Base-by-base conservation (phyloP, 805 yeast species). In the Schizosaccharomyces lindneri region DNA sequence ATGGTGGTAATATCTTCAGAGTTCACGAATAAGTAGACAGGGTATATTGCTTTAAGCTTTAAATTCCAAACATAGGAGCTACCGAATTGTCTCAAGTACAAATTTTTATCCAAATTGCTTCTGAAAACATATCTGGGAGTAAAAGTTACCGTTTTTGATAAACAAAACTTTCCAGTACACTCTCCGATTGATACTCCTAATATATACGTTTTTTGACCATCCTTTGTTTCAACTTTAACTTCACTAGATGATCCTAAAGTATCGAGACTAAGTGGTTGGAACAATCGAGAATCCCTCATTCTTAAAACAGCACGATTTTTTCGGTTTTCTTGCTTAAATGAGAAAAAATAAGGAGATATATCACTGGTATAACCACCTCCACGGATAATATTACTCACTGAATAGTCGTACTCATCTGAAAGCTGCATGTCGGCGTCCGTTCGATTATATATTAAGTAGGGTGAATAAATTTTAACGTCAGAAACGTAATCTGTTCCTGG, bases 161-260 rank as follows among this genome's bases (percentile, higher is more conserved):
- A 69, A 62, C 80, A 78, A 70, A 85, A 90, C 64, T 81, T 82
- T 1, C 97, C 97, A 64, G 81, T 81, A 19, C 97, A 97, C 65
- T 89, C 97, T 0, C 77, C 70, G 11, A 87, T 79, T 32, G 79
- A 75, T 32, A 89, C 71, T 15, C 97, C 97, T 11, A 89, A 72
- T 67, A 84, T 82, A 63, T 81, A 79, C 67, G 87, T 95, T 2
- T 69, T 64, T 55, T 67, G 69, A 13, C 66, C 63, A 39, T 69
- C 68, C 21, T 57, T 64, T 1, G 75, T 67, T 7, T 69, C 66
- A 62, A 81, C 70, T 3, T 72, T 71, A 1, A 79, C 73, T 62
- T 81, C 95, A 55, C 79, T 76, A 0, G 81, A 74, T 65, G 88
- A 90, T 0, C 98, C 98, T 62, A 90, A 78, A 3, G 95, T 93